phyloP scores from a whole-genome alignment of 177 flowering plant genomes.

The Tripterygium wilfordii region DNA sequence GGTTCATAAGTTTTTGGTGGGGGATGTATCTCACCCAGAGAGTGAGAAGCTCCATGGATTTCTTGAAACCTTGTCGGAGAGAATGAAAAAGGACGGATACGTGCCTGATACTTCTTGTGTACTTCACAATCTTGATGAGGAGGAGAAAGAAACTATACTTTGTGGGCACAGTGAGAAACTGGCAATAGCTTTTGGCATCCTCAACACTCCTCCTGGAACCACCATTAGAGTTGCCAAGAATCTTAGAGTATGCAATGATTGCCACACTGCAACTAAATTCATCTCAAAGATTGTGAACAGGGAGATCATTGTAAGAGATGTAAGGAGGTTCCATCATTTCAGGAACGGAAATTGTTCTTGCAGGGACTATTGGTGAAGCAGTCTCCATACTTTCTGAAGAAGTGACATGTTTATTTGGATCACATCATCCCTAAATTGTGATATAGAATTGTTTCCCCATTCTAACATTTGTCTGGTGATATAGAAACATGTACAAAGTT shows the following conservation, averaged over 20 bases:
- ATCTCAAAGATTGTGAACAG: slow-evolving; percentile 62
- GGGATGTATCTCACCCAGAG: slow-evolving; percentile 62
- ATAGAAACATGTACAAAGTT: too few relatives aligned
- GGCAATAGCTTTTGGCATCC: slow-evolving; percentile 78
- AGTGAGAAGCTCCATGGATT: slow-evolving; percentile 40
- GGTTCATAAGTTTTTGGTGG: slow-evolving; percentile 68
- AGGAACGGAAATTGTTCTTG: slow-evolving; percentile 69
- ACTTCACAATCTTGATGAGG: slow-evolving; percentile 69
- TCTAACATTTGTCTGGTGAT: too few relatives aligned
- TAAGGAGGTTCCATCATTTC: slow-evolving; percentile 76
- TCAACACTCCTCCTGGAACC: slow-evolving; percentile 65
- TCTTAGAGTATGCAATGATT: slow-evolving; percentile 83
- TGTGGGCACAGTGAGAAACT: slow-evolving; percentile 80
- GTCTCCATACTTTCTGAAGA: too few relatives aligned
- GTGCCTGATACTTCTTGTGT: slow-evolving; percentile 80
- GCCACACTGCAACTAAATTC: slow-evolving; percentile 66
- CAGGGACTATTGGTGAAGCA: slow-evolving; percentile 81
- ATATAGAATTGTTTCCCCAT: too few relatives aligned
- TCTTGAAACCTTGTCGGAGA: slow-evolving; percentile 40
- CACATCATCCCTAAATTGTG: too few relatives aligned
- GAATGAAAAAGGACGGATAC: slow-evolving; percentile 65
- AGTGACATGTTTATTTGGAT: too few relatives aligned
- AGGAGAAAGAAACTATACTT: slow-evolving; percentile 61
- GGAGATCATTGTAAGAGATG: slow-evolving; percentile 75
- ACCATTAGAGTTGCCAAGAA: slow-evolving; percentile 75